Percentiles rank a stretch among this genome's conserved stretches.
Evolutionary conservation across 345 rosid genomes (phyloP).

Genomic region (Heritiera littoralis): DNA sequence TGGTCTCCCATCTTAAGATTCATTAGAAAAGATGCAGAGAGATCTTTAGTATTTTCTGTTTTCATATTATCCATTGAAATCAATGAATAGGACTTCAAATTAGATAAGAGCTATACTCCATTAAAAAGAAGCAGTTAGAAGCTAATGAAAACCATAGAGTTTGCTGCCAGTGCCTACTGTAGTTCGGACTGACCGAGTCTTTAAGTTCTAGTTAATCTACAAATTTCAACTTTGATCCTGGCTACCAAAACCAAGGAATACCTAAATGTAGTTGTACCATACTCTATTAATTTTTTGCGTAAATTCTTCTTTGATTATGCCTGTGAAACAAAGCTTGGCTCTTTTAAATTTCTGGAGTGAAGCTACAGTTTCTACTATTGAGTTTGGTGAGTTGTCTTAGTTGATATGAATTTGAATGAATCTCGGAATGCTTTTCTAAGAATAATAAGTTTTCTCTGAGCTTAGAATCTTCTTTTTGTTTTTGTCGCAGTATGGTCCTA

Average conservation of each 20-base stretch:
- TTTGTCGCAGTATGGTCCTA: constrained; percentile 79
- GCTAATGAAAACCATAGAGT: neutral
- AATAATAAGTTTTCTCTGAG: neutral
- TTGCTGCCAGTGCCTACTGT: neutral
- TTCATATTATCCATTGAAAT: neutral
- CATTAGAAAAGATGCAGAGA: neutral
- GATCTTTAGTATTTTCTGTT: neutral
- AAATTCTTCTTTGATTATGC: neutral
- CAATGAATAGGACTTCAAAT: neutral
- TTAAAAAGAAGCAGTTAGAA: neutral
- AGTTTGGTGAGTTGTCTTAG: neutral
- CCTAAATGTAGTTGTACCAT: neutral
- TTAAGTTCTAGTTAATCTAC: too few species aligned
- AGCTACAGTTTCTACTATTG: neutral
- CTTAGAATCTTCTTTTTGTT: neutral
- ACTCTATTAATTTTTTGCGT: neutral
- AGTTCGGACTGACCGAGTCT: too few species aligned
- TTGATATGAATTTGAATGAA: neutral
- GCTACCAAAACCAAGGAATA: neutral
- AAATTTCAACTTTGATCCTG: neutral
- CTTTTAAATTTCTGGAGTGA: neutral
- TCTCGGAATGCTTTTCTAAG: neutral
- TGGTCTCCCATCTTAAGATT: neutral
- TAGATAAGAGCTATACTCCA: neutral
- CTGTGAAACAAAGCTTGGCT: neutral